Evolutionary conservation across 73 alveolate species (phyloP).

Genomic region (Paramecium sonneborni): DNA sequence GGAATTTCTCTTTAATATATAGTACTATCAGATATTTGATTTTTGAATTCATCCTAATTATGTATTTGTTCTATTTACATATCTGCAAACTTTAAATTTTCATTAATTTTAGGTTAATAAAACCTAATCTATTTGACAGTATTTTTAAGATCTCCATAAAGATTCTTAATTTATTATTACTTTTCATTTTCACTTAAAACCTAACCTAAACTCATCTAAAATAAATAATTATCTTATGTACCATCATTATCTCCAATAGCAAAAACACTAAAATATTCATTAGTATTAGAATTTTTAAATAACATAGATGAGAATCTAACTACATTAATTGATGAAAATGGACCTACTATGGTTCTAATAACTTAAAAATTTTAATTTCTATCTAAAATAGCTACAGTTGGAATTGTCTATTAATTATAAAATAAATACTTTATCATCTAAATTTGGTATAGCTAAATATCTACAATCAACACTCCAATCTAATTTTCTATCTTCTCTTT

Average conservation of each 20-base stretch:
- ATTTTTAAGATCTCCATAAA: slow-evolving; percentile 41
- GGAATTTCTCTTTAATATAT: not conserved
- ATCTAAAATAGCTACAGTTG: slow-evolving; percentile 45
- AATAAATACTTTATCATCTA: slow-evolving; percentile 55
- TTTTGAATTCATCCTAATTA: not conserved
- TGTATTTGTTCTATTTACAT: not conserved
- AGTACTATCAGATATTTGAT: not conserved
- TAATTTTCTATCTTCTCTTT: slow-evolving; percentile 64
- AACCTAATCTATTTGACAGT: not conserved
- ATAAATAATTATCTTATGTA: slow-evolving; percentile 17
- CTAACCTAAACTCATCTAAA: slow-evolving; percentile 41
- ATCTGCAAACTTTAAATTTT: not conserved
- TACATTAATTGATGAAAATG: slow-evolving; percentile 63
- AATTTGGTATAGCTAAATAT: slow-evolving; percentile 53
- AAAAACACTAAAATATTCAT: slow-evolving; percentile 48
- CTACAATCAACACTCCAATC: slow-evolving; percentile 69
- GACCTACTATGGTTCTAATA: slow-evolving; percentile 48
- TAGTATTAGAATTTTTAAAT: not conserved
- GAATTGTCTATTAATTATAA: slow-evolving; percentile 5
- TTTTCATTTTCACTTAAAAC: not conserved
- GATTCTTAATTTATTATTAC: not conserved
- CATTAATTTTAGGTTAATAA: not conserved
- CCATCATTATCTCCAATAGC: slow-evolving; percentile 70
- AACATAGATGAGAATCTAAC: slow-evolving; percentile 49
- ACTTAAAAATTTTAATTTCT: slow-evolving; percentile 54